Conservation (phyloP, 2,329 filamentous ascomycete species). For the Cladophialophora carrionii region DNA sequence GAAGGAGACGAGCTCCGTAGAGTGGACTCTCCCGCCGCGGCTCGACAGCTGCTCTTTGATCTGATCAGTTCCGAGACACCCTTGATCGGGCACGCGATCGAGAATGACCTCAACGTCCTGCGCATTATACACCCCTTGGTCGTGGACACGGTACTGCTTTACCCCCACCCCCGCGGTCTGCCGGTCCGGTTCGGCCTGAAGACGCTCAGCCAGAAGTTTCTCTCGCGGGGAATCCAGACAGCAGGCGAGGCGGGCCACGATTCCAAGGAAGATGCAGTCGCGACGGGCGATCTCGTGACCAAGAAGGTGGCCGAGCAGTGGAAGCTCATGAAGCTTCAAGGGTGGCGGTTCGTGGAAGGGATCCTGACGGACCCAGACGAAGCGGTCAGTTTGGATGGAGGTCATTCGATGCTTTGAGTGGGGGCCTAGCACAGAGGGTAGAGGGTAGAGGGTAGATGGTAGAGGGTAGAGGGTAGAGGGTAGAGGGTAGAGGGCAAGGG, state of each 20-base stretch:
- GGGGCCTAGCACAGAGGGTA: not conserved
- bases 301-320: constrained; percentile 71
- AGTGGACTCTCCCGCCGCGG: constrained; percentile 72
- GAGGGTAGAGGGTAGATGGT: too few relatives aligned
- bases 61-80: constrained; percentile 76
- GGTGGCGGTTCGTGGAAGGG: constrained; percentile 66
- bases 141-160: constrained; percentile 84
- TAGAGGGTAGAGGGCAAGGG: too few relatives aligned
- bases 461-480: too few relatives aligned
- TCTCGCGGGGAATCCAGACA: constrained; percentile 78
- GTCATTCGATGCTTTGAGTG: not conserved
- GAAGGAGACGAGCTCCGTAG: constrained; percentile 61
- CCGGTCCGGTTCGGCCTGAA: constrained; percentile 80
- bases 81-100: constrained; percentile 87
- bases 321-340: constrained; percentile 65
- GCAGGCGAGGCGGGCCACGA: constrained; percentile 75
- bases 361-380: constrained; percentile 42
- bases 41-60: constrained; percentile 75
- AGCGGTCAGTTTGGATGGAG: constrained; percentile 2
- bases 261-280: constrained; percentile 85
- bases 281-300: constrained; percentile 83
- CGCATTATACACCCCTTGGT: constrained; percentile 83
- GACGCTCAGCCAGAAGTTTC: constrained; percentile 67
- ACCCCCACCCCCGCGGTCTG: constrained; percentile 74
- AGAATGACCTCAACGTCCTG: constrained; percentile 88